Evolutionary conservation across 495 filamentous ascomycete genomes (phyloP).

Genomic region (Neurospora tetrasperma): DNA sequence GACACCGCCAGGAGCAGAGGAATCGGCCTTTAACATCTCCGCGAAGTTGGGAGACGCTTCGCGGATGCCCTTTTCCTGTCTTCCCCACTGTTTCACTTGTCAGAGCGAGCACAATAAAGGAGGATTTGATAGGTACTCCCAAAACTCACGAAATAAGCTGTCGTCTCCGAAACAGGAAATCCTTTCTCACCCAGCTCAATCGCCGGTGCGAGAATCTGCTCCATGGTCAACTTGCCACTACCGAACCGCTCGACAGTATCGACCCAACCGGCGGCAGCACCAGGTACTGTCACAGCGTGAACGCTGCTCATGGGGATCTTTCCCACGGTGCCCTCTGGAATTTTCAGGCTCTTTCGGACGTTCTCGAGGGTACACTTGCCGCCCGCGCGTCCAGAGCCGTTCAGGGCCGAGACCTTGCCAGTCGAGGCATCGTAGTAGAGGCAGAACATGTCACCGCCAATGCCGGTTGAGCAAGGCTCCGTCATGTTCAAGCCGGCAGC

Average conservation of each 20-base stretch:
- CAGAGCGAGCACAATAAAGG: not conserved
- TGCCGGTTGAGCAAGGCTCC: conserved; percentile 88
- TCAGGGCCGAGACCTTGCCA: conserved; percentile 71
- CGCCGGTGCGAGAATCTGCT: conserved; percentile 71
- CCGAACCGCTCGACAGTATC: conserved; percentile 88
- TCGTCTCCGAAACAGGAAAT: conserved; percentile 76
- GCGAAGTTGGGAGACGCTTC: conserved; percentile 68
- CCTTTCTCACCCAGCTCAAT: conserved; percentile 83
- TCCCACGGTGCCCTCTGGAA: conserved; percentile 50
- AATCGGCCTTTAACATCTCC: conserved; percentile 74
- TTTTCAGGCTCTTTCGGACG: conserved; percentile 57
- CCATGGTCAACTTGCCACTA: conserved; percentile 69
- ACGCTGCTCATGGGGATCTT: conserved; percentile 66
- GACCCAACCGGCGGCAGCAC: conserved; percentile 88
- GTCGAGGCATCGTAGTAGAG: conserved; percentile 83
- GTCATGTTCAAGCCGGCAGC: conserved; percentile 88
- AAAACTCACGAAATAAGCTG: conserved; percentile 55
- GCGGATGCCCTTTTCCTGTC: conserved; percentile 48
- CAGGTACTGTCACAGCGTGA: conserved; percentile 76
- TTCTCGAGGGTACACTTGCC: conserved; percentile 56
- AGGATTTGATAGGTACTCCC: not conserved
- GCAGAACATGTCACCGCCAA: conserved; percentile 97
- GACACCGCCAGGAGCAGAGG: conserved; percentile 48
- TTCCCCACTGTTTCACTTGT: conserved; percentile 50
- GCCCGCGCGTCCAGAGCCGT: conserved; percentile 81